Percentiles rank a stretch among this genome's conserved stretches.
Conservation (phyloP, 225 moss, liverwort and hornwort genomes). For the Climacium dendroides region DNA sequence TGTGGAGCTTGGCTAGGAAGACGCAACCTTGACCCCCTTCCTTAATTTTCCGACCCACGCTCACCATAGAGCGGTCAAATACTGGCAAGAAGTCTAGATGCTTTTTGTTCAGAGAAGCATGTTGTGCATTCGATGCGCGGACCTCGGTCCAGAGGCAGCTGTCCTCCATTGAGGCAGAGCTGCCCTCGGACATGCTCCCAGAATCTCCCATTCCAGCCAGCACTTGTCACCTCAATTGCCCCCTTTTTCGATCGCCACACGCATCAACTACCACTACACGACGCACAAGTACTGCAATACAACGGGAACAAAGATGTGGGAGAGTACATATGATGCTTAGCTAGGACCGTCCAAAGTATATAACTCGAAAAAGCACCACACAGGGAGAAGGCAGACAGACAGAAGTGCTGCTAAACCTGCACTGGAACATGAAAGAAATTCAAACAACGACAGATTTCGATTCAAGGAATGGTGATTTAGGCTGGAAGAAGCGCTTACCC, state of each 20-base stretch:
- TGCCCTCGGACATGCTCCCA: neutral
- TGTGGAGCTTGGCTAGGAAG: neutral
- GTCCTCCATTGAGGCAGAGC: neutral
- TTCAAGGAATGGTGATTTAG: neutral
- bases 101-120: neutral
- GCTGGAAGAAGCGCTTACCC: neutral
- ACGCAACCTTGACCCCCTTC: neutral
- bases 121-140: neutral
- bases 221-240: neutral
- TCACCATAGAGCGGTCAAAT: neutral
- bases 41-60: neutral
- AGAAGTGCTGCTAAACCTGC: neutral
- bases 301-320: too few species aligned
- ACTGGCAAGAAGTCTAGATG: neutral
- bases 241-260: neutral
- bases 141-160: neutral
- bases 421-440: neutral
- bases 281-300: neutral
- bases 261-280: neutral
- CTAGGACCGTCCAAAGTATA: neutral
- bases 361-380: neutral
- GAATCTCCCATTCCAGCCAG: neutral
- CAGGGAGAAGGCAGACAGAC: too few species aligned
- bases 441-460: neutral
- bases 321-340: too few species aligned